phyloP scores from a whole-genome alignment of 768 basidiomycete genomes.

The Pisolithus marmoratus region DNA sequence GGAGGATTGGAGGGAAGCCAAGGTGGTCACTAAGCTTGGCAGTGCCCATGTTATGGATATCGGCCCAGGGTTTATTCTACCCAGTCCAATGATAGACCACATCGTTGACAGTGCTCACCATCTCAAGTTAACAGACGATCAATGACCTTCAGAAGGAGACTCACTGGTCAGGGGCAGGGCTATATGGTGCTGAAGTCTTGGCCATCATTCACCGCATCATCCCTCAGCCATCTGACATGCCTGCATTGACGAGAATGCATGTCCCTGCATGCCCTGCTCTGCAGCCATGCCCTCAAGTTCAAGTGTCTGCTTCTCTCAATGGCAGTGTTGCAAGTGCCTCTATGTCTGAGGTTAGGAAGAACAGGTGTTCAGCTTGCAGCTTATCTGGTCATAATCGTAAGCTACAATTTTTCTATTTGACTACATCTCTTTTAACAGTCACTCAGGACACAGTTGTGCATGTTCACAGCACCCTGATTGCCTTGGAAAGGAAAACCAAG shows the following conservation, averaged over 20 bases:
- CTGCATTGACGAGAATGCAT: not conserved
- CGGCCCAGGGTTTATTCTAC: slow-evolving; percentile 12
- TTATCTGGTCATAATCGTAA: no score
- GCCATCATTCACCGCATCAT: not conserved
- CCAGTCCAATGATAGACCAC: slow-evolving; percentile 8
- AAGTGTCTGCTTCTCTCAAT: no score
- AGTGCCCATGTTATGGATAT: not conserved
- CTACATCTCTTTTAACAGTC: no score
- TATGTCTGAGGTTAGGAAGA: no score
- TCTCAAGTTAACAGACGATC: not conserved
- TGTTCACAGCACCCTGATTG: no score
- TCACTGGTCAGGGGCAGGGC: slow-evolving; percentile 8
- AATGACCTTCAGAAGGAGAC: slow-evolving; percentile 18
- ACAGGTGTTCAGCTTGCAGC: no score
- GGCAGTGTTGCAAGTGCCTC: no score
- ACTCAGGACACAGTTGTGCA: no score
- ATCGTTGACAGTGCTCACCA: slow-evolving; percentile 23
- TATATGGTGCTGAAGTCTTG: not conserved
- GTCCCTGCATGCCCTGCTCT: no score
- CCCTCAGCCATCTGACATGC: not conserved
- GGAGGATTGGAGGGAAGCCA: slow-evolving; percentile 9
- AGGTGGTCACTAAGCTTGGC: slow-evolving; percentile 5
- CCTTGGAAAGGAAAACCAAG: no score
- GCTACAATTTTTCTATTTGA: no score
- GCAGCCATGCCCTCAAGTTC: no score